A percentile compares a stretch with the other conserved stretches of the same genome.
Evolutionary conservation across 345 rosid species (phyloP).

Genomic region (Schrenkiella parvula): DNA sequence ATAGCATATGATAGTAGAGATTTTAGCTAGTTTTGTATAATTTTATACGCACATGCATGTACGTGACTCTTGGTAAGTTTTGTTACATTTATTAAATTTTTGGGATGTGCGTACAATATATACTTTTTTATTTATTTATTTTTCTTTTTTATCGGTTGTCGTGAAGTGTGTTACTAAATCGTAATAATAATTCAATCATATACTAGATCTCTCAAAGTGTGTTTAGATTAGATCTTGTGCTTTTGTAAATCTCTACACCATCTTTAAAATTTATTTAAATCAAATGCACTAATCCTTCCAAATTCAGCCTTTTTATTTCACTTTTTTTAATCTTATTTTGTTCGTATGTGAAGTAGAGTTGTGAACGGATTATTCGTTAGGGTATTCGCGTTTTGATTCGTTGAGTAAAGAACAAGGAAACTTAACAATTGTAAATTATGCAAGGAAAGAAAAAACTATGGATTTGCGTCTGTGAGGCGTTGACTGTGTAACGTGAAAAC

Average conservation of each 20-base stretch:
- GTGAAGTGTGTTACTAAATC: constrained; percentile 5
- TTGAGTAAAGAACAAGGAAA: constrained; percentile 8
- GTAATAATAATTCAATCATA: constrained; percentile 16
- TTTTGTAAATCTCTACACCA: not conserved
- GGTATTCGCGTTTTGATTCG: not conserved
- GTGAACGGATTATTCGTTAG: not conserved
- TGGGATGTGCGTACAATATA: constrained; percentile 28
- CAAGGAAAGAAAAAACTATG: not conserved
- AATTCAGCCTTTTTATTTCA: not conserved
- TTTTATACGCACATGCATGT: constrained; percentile 38
- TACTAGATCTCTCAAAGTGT: constrained; percentile 2
- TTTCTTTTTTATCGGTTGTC: not conserved
- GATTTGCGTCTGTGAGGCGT: constrained; percentile 10
- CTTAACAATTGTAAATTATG: too few relatives aligned
- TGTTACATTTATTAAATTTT: constrained; percentile 27
- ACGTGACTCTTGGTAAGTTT: constrained; percentile 29
- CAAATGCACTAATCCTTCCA: constrained; percentile 21
- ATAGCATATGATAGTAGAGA: constrained; percentile 21
- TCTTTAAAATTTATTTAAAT: not conserved
- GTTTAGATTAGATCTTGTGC: constrained; percentile 26
- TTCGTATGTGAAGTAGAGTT: not conserved
- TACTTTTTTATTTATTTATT: not conserved
- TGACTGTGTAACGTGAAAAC: constrained; percentile 21
- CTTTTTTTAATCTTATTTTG: not conserved
- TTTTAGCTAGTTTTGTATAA: constrained; percentile 26